These are phyloP conservation scores for Cantharellus anzutake DNA, from an alignment of 768 basidiomycete genomes.

Conservation along the genomic window DNA sequence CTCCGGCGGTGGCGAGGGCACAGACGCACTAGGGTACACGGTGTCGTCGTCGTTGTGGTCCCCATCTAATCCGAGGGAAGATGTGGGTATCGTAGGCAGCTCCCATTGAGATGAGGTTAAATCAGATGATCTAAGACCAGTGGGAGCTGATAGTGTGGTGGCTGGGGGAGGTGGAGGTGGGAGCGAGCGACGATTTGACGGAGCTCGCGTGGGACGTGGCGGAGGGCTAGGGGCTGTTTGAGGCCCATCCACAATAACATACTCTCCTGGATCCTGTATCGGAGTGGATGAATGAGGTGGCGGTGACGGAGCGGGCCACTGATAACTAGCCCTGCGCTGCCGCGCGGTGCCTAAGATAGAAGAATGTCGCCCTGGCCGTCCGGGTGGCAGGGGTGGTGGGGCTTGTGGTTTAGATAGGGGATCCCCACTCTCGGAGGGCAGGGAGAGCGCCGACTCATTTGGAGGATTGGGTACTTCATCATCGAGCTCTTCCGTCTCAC, in stretches of 20 bases:
- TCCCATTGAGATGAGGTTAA: not conserved
- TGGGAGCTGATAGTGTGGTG: not conserved
- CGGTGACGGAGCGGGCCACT: conserved; percentile 19
- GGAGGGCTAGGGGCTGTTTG: conserved; percentile 12
- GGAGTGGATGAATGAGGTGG: conserved; percentile 2
- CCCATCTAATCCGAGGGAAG: not conserved
- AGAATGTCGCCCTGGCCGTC: conserved; percentile 13
- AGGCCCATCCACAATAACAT: conserved; percentile 3
- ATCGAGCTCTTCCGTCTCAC: conserved; percentile 43
- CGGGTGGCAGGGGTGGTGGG: conserved; percentile 29
- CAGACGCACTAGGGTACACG: not conserved
- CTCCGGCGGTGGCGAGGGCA: not conserved
- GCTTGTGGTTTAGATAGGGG: conserved; percentile 12
- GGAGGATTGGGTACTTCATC: conserved; percentile 21
- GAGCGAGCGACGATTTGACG: not conserved
- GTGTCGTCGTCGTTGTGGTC: not conserved
- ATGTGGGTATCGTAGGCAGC: not conserved
- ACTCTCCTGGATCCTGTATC: not conserved
- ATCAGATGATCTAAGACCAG: not conserved
- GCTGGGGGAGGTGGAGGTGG: not conserved
- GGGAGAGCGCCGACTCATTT: conserved; percentile 1
- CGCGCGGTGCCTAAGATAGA: conserved; percentile 15
- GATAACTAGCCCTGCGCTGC: conserved; percentile 15
- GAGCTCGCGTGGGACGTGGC: conserved; percentile 10
- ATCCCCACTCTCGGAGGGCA: conserved; percentile 2